A percentile compares a stretch with the other conserved stretches of the same genome.
phyloP scores from a whole-genome alignment of 306 rosid species.

The Carpinus viminea region DNA sequence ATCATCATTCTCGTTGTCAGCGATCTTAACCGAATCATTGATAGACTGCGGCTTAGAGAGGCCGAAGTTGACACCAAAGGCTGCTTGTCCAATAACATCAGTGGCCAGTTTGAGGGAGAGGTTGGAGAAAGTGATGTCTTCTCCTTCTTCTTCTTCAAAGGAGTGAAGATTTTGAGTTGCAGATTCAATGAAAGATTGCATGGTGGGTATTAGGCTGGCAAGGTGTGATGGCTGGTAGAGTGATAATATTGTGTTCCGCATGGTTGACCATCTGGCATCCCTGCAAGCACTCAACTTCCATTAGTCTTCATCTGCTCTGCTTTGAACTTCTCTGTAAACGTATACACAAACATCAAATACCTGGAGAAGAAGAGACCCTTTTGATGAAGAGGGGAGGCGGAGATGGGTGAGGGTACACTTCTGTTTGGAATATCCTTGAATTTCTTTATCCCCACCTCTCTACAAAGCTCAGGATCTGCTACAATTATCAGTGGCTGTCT shows the following conservation, averaged over 20 bases:
- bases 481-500: conserved; percentile 84
- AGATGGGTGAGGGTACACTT: conserved; percentile 88
- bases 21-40: conserved; percentile 27
- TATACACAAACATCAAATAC: conserved; percentile 26
- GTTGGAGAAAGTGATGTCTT: conserved; percentile 66
- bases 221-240: conserved; percentile 82
- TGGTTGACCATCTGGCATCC: conserved; percentile 85
- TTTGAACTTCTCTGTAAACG: too few relatives aligned
- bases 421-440: conserved; percentile 77
- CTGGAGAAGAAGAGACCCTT: conserved; percentile 91
- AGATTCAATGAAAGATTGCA: conserved; percentile 76
- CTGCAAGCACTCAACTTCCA: conserved; percentile 39
- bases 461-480: conserved; percentile 87
- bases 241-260: conserved; percentile 77
- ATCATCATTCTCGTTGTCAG: conserved; percentile 1
- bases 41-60: conserved; percentile 56
- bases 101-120: conserved; percentile 75
- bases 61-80: conserved; percentile 88
- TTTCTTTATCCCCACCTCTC: conserved; percentile 78
- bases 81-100: conserved; percentile 81
- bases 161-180: conserved; percentile 68
- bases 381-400: conserved; percentile 89
- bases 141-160: conserved; percentile 36
- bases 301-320: neutral
- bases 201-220: conserved; percentile 70